Conservation (phyloP, 345 rosid genomes). For the Heritiera fomes region DNA sequence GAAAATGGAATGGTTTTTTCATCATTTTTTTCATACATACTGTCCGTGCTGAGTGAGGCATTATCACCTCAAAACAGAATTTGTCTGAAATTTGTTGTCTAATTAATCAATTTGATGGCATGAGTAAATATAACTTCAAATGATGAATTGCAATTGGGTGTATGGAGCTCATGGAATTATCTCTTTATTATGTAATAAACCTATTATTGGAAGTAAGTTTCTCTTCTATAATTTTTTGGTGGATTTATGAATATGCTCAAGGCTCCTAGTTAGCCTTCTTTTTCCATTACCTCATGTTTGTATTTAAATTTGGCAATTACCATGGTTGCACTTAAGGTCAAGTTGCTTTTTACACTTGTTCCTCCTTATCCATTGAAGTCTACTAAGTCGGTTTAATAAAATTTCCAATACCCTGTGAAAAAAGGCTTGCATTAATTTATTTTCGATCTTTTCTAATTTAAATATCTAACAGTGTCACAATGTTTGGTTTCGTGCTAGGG, state of each 20-base stretch:
- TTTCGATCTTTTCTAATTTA: not conserved
- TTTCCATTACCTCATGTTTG: not conserved
- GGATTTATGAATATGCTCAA: not conserved
- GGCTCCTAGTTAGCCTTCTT: not conserved
- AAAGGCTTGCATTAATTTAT: not conserved
- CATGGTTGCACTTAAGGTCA: not conserved
- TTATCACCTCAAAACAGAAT: slow-evolving; percentile 1
- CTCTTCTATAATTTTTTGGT: not conserved
- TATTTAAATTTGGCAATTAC: not conserved
- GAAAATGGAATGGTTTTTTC: slow-evolving; percentile 3
- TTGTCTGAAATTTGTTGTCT: not conserved
- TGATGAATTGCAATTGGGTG: slow-evolving; percentile 7
- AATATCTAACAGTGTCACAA: slow-evolving; percentile 4
- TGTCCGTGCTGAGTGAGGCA: not conserved
- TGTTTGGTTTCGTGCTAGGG: not conserved
- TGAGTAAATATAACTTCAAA: not conserved
- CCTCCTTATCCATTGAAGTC: not conserved
- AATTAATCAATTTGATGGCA: not conserved
- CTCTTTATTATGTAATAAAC: not conserved
- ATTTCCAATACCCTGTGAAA: not conserved
- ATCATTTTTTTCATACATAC: not conserved
- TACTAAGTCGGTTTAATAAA: not conserved
- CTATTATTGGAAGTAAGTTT: not conserved
- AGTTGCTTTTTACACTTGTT: not conserved
- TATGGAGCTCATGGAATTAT: not conserved